Conservation (phyloP, 441 rosid species). For the Brassica balearica region DNA sequence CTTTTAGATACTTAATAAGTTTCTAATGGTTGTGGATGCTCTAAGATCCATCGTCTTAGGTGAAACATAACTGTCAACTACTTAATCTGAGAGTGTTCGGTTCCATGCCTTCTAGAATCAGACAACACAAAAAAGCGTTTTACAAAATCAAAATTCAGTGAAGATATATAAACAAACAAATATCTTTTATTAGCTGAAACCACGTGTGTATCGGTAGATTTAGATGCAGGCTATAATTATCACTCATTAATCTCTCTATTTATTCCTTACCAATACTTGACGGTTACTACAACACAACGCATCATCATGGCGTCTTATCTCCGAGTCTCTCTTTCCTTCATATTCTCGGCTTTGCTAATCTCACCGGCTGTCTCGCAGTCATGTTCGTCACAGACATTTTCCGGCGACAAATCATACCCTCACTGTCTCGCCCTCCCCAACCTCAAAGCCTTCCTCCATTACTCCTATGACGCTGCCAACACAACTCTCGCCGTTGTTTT, state of each 20-base stretch:
- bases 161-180: background rate
- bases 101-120: slow-evolving; percentile 32
- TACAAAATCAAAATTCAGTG: background rate
- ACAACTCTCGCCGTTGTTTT: slow-evolving; percentile 46
- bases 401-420: slow-evolving; percentile 27
- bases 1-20: no score
- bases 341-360: slow-evolving; percentile 35
- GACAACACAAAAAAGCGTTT: slow-evolving; percentile 16
- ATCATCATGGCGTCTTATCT: slow-evolving; percentile 33
- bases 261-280: slow-evolving; percentile 24
- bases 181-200: slow-evolving; percentile 12
- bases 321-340: slow-evolving; percentile 11
- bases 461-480: slow-evolving; percentile 45
- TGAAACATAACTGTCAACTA: slow-evolving; percentile 37
- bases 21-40: no score
- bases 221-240: slow-evolving; percentile 33
- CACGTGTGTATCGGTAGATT: slow-evolving; percentile 19
- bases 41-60: slow-evolving; percentile 35
- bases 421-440: slow-evolving; percentile 44
- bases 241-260: slow-evolving; percentile 26
- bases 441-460: slow-evolving; percentile 50
- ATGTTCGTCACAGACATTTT: slow-evolving; percentile 35
- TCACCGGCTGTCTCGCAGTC: slow-evolving; percentile 38
- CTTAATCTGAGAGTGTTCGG: slow-evolving; percentile 31
- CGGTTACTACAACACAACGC: slow-evolving; percentile 26